Percentiles rank a stretch among this genome's conserved stretches.
Evolutionary conservation across 2,329 filamentous ascomycete species (phyloP).

Genomic region (Tolypocladium inflatum): DNA sequence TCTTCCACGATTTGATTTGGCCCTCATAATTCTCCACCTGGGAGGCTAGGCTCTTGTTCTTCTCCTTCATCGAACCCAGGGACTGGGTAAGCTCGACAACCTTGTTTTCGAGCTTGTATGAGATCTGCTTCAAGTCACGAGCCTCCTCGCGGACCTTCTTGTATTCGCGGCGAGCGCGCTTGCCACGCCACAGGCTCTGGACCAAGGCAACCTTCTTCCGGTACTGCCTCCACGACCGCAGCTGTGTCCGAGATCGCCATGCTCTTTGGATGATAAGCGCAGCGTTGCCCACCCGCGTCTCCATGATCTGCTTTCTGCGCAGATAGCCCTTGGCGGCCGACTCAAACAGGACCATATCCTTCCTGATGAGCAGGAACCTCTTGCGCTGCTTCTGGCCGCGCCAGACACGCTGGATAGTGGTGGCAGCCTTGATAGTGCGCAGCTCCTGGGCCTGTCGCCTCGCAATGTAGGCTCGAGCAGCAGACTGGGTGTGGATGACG

Average conservation of each 20-base stretch:
- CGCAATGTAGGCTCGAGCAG: constrained; percentile 67
- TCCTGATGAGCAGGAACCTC: constrained; percentile 66
- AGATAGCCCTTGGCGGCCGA: constrained; percentile 87
- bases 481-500: constrained; percentile 71
- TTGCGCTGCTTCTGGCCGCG: constrained; percentile 84
- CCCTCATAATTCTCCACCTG: constrained; percentile 94
- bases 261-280: constrained; percentile 82
- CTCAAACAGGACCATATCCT: constrained; percentile 80
- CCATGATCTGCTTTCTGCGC: constrained; percentile 82
- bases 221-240: constrained; percentile 78
- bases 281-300: constrained; percentile 87
- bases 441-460: constrained; percentile 71
- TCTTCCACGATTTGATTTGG: constrained; percentile 95
- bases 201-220: constrained; percentile 82
- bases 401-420: constrained; percentile 92
- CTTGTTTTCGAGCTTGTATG: constrained; percentile 99
- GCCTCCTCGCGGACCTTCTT: constrained; percentile 91
- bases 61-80: constrained; percentile 80
- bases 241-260: constrained; percentile 73
- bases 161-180: constrained; percentile 69
- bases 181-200: constrained; percentile 89
- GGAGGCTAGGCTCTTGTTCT: constrained; percentile 81
- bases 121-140: constrained; percentile 97
- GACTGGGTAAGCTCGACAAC: constrained; percentile 96
- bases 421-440: constrained; percentile 76